Conservation (phyloP, 2,329 filamentous ascomycete species). For the Colletotrichum somersetense region DNA sequence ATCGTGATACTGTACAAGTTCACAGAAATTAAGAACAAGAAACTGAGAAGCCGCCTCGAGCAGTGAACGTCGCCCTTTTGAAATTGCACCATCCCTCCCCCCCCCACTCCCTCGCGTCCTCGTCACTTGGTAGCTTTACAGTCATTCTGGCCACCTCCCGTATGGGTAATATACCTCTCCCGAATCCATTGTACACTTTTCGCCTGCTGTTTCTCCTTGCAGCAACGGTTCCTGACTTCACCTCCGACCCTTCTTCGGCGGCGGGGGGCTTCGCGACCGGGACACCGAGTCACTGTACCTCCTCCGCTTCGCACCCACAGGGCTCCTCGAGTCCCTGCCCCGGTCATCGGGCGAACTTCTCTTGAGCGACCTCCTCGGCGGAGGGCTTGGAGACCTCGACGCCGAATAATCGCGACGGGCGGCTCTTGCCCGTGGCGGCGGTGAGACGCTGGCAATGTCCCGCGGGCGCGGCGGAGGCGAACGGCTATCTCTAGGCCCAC, state of each 20-base stretch:
- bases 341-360: slow-evolving; percentile 20
- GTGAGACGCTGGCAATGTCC: slow-evolving; percentile 43
- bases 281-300: slow-evolving; percentile 43
- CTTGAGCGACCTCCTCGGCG: slow-evolving; percentile 31
- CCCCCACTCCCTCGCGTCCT: not conserved
- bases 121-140: slow-evolving; percentile 11
- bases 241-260: slow-evolving; percentile 46
- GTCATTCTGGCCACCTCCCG: slow-evolving; percentile 14
- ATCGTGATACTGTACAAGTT: not conserved
- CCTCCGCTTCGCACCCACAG: slow-evolving; percentile 43
- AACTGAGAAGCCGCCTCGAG: not conserved
- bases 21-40: not conserved
- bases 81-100: not conserved
- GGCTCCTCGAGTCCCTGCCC: slow-evolving; percentile 29
- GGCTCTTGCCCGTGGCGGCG: slow-evolving; percentile 44
- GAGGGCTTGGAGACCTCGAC: slow-evolving; percentile 44
- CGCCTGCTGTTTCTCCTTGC: slow-evolving; percentile 7
- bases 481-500: slow-evolving; percentile 40
- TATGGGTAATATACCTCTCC: not conserved
- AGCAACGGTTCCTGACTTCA: slow-evolving; percentile 30
- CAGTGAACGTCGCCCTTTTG: slow-evolving; percentile 1
- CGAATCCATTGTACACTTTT: slow-evolving; percentile 42
- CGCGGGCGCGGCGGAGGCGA: slow-evolving; percentile 37
- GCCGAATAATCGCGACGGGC: slow-evolving; percentile 42
- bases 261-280: slow-evolving; percentile 44